These are phyloP conservation scores for Blastobotrys chiropterorum DNA, from an alignment of 805 yeast species.

Conservation along the genomic window DNA sequence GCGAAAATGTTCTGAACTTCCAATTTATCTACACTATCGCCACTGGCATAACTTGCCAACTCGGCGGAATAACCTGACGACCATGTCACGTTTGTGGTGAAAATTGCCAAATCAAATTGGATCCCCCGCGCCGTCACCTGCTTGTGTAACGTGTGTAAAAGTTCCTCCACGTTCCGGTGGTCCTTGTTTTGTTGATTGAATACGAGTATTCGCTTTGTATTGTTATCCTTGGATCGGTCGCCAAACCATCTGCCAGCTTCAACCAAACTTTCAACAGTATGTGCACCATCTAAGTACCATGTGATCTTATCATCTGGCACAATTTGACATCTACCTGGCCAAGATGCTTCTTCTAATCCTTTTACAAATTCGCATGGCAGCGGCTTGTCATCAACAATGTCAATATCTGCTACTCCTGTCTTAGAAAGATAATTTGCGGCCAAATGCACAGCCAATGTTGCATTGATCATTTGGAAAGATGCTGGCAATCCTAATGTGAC, in stretches of 20 bases:
- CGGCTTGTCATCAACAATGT: conserved; percentile 9
- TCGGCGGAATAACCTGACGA: conserved; percentile 72
- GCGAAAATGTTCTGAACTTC: conserved; percentile 74
- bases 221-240: conserved; percentile 10
- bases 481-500: conserved; percentile 43
- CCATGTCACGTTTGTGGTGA: conserved; percentile 92
- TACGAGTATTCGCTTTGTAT: conserved; percentile 43
- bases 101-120: conserved; percentile 68
- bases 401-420: conserved; percentile 33
- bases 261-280: conserved; percentile 77
- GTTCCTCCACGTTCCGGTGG: conserved; percentile 41
- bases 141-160: conserved; percentile 47
- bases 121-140: conserved; percentile 28
- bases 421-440: conserved; percentile 53
- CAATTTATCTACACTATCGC: conserved; percentile 70
- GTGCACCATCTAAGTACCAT: conserved; percentile 97
- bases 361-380: conserved; percentile 22
- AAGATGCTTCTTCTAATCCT: conserved; percentile 63
- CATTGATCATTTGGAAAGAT: conserved; percentile 76
- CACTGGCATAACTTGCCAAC: conserved; percentile 77
- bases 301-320: conserved; percentile 43
- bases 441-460: conserved; percentile 76
- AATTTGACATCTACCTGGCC: conserved; percentile 97
- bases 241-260: conserved; percentile 82
- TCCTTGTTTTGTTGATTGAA: conserved; percentile 96